phyloP scores from a whole-genome alignment of 768 basidiomycete genomes.

The Naematelia encephala region DNA sequence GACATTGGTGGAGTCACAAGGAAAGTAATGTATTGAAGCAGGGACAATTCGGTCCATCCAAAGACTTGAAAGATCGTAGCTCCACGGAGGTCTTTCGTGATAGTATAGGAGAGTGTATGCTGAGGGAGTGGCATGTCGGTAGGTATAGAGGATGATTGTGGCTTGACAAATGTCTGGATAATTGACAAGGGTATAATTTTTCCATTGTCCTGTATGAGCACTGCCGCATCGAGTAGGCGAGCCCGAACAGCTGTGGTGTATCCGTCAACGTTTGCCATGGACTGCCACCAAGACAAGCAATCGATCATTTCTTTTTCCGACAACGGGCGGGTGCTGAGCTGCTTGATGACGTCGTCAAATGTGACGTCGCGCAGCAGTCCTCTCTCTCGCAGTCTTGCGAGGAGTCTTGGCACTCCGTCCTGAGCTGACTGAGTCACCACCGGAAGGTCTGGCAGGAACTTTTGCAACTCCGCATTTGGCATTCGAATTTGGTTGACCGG shows the following conservation, averaged over 20 bases:
- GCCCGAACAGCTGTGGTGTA: constrained; percentile 53
- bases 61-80: constrained; percentile 54
- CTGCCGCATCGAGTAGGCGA: constrained; percentile 68
- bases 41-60: constrained; percentile 72
- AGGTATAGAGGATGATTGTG: constrained; percentile 62
- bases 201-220: constrained; percentile 56
- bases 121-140: constrained; percentile 71
- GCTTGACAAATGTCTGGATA: constrained; percentile 70
- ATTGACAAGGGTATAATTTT: constrained; percentile 66
- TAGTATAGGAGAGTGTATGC: constrained; percentile 64
- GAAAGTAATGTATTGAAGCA: constrained; percentile 72
- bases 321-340: constrained; percentile 70
- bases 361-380: constrained; percentile 70
- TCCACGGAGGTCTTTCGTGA: constrained; percentile 57
- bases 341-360: constrained; percentile 76
- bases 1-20: constrained; percentile 58
- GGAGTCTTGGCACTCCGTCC: constrained; percentile 59
- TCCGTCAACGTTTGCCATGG: constrained; percentile 52
- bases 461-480: constrained; percentile 66
- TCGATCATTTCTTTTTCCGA: constrained; percentile 69
- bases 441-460: constrained; percentile 74
- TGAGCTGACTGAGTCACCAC: constrained; percentile 65
- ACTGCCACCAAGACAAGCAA: constrained; percentile 82
- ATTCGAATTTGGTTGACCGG: constrained; percentile 66
- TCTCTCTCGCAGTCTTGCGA: constrained; percentile 61